phyloP scores from a whole-genome alignment of 768 basidiomycete species.

The Boletus coccyginus region DNA sequence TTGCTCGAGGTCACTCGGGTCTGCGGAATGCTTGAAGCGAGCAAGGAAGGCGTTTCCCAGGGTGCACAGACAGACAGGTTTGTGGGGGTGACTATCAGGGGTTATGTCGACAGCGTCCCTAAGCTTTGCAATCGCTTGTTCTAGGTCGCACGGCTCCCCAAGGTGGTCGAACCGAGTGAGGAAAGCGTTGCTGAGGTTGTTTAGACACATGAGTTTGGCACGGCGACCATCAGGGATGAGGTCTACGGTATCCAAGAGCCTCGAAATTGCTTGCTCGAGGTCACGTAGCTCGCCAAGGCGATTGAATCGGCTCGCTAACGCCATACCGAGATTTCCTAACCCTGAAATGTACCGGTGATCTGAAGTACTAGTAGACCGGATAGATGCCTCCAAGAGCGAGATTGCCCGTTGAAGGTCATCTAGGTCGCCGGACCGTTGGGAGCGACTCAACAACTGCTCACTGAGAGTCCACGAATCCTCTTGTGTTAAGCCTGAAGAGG shows the following conservation, averaged over 20 bases:
- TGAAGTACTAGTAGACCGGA: not conserved
- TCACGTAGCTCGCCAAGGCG: not conserved
- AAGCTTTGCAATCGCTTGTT: not conserved
- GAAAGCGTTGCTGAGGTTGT: not conserved
- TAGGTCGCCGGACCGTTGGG: not conserved
- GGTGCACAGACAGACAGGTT: not conserved
- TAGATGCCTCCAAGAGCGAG: not conserved
- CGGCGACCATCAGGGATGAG: not conserved
- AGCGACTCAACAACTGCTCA: not conserved
- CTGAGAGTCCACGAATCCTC: not conserved
- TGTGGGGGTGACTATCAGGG: not conserved
- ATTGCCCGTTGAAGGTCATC: slow-evolving; percentile 4
- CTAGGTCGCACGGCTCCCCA: not conserved
- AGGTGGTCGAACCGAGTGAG: not conserved
- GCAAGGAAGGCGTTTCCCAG: not conserved
- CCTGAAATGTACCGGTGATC: not conserved
- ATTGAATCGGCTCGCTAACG: not conserved
- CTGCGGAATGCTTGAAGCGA: not conserved
- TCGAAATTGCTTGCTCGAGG: not conserved
- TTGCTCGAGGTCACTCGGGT: not conserved
- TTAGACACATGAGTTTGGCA: not conserved
- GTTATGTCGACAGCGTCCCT: not conserved
- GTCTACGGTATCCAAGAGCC: not conserved
- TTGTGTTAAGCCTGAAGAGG: not conserved
- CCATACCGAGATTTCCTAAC: not conserved